Percentiles rank a stretch among this genome's conserved stretches.
Conservation (phyloP, 192 early-diverging fungal genomes). For the Coemansia sp. region DNA sequence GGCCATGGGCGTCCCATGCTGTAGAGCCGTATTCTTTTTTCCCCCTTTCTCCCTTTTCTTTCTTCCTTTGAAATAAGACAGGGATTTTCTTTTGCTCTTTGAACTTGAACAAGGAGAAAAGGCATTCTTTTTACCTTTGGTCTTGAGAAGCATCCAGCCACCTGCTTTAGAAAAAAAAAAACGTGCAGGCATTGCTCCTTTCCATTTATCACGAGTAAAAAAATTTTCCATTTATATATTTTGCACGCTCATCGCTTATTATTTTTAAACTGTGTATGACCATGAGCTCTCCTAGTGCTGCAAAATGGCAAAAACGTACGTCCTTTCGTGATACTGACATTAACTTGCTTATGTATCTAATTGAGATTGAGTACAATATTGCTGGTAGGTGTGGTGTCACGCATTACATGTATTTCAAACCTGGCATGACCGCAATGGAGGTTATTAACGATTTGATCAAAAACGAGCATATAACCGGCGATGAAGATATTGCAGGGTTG, state of each 20-base stretch:
- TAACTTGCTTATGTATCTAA: not conserved
- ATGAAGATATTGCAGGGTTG: not conserved
- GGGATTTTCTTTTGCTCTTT: not conserved
- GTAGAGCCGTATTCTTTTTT: not conserved
- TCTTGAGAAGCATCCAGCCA: not conserved
- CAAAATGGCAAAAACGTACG: not conserved
- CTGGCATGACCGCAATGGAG: not conserved
- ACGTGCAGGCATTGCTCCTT: not conserved
- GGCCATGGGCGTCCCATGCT: not conserved
- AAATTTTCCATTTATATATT: not conserved
- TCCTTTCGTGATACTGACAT: not conserved
- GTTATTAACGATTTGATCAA: not conserved
- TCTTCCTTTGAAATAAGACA: not conserved
- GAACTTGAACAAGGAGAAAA: not conserved
- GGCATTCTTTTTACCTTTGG: not conserved
- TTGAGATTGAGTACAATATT: constrained; percentile 2
- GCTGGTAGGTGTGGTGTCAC: not conserved
- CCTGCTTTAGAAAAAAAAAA: not conserved
- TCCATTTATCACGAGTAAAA: not conserved
- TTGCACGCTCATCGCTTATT: not conserved
- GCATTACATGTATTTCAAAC: not conserved
- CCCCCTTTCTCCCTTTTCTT: not conserved
- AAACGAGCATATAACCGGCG: not conserved
- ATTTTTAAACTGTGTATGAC: not conserved
- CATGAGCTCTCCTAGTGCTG: not conserved